Conservation (phyloP, 371 early-diverging fungal genomes). For the Polyrhizophydium stewartii region DNA sequence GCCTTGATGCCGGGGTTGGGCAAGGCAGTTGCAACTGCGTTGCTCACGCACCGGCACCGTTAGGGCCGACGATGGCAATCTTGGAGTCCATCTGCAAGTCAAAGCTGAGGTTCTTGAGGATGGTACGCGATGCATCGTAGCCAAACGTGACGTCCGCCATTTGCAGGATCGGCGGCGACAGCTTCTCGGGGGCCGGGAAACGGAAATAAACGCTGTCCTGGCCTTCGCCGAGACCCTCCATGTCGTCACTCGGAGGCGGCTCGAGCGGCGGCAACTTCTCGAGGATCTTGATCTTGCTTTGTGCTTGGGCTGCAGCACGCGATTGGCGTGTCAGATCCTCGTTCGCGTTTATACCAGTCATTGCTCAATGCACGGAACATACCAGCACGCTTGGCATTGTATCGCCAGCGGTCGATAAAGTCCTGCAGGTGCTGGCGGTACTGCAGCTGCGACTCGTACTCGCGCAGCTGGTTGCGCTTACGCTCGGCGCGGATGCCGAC, state of each 20-base stretch:
- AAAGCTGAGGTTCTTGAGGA: slow-evolving; percentile 78
- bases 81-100: slow-evolving; percentile 95
- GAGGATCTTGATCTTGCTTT: slow-evolving; percentile 96
- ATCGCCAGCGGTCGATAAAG: slow-evolving; percentile 98
- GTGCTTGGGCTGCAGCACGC: slow-evolving; percentile 81
- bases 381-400: slow-evolving; percentile 93
- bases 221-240: slow-evolving; percentile 66
- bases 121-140: slow-evolving; percentile 65
- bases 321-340: not conserved
- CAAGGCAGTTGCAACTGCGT: not conserved
- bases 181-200: slow-evolving; percentile 86
- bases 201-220: slow-evolving; percentile 76
- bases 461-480: slow-evolving; percentile 78
- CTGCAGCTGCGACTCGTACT: slow-evolving; percentile 93
- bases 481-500: slow-evolving; percentile 86
- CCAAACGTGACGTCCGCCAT: slow-evolving; percentile 89
- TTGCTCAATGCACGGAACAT: not conserved
- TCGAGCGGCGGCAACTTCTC: slow-evolving; percentile 94
- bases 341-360: not conserved
- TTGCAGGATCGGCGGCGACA: slow-evolving; percentile 79
- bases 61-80: slow-evolving; percentile 88
- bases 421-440: slow-evolving; percentile 83
- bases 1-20: not conserved
- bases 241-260: slow-evolving; percentile 61
- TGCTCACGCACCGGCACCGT: slow-evolving; percentile 42